Percentiles rank a stretch among this genome's conserved stretches.
Conservation (phyloP, 257 asterid genomes). For the Asclepias syriaca region DNA sequence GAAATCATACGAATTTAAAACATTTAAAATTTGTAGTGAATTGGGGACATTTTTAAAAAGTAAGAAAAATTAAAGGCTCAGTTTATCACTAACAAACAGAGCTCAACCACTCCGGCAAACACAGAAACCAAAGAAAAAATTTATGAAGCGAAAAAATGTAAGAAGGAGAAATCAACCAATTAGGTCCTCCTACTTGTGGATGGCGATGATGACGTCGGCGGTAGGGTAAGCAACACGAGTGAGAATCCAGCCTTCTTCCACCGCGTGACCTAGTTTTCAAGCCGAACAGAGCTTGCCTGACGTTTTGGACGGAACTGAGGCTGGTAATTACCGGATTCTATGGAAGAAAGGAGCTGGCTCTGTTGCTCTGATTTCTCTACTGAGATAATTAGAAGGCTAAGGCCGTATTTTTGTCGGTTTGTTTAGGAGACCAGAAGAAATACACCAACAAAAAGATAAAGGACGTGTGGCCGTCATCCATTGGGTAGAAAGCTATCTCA, state of each 20-base stretch:
- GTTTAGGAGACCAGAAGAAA: too few species aligned
- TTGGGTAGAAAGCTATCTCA: too few species aligned
- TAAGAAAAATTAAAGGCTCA: not conserved
- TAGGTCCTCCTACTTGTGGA: slow-evolving; percentile 89
- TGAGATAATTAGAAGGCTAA: not conserved
- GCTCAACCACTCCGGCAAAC: too few species aligned
- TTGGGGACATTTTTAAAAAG: too few species aligned
- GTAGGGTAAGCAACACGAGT: slow-evolving; percentile 67
- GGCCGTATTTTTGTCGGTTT: too few species aligned
- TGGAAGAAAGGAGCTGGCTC: slow-evolving; percentile 35
- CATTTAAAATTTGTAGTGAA: not conserved
- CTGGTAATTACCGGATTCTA: slow-evolving; percentile 30
- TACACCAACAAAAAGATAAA: too few species aligned
- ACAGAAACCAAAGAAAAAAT: not conserved
- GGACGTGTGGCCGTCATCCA: not conserved
- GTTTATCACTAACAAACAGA: not conserved
- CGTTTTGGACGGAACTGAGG: slow-evolving; percentile 34
- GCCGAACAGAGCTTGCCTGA: slow-evolving; percentile 27
- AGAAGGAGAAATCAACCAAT: slow-evolving; percentile 6
- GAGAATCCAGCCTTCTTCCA: slow-evolving; percentile 52
- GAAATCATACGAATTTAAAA: too few species aligned
- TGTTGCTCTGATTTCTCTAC: not conserved
- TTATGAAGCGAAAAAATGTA: not conserved
- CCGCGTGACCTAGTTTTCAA: slow-evolving; percentile 14
- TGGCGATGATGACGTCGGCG: slow-evolving; percentile 46